Evolutionary conservation across 73 alveolate genomes (phyloP).

Genomic region (Tetrahymena borealis): DNA sequence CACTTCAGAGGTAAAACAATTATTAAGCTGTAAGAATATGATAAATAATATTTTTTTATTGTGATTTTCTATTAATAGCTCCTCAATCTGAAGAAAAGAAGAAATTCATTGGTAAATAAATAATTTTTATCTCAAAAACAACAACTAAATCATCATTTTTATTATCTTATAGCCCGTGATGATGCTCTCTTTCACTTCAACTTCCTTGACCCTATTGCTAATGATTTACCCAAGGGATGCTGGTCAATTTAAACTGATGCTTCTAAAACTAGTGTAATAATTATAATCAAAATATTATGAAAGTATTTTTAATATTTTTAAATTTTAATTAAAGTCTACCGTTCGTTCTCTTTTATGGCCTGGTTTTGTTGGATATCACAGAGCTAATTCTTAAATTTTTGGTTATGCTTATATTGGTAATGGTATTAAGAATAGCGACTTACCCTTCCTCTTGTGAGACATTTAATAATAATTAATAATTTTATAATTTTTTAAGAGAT

Average conservation of each 20-base stretch:
- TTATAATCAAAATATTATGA: neutral
- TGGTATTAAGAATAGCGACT: constrained; percentile 89
- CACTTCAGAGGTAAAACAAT: constrained; percentile 62
- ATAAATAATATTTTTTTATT: neutral
- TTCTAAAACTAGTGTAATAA: constrained; percentile 42
- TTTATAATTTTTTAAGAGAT: neutral
- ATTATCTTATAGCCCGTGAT: constrained; percentile 63
- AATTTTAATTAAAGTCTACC: neutral
- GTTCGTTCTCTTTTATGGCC: constrained; percentile 86
- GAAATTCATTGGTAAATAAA: neutral
- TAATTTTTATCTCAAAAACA: neutral
- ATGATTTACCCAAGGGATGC: constrained; percentile 65
- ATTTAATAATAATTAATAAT: neutral
- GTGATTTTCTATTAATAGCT: constrained; percentile 24
- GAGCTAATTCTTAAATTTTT: constrained; percentile 58
- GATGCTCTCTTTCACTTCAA: constrained; percentile 77
- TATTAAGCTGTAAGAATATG: neutral
- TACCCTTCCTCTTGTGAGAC: constrained; percentile 60
- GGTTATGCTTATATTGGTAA: constrained; percentile 92
- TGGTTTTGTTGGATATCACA: constrained; percentile 90
- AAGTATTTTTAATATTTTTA: neutral
- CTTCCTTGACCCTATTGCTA: constrained; percentile 64
- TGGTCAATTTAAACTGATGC: constrained; percentile 82
- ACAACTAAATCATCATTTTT: neutral
- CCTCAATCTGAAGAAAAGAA: constrained; percentile 61